Percentiles rank a stretch among this genome's conserved stretches.
phyloP scores from a whole-genome alignment of 176 grass and related monocot genomes.

The Rhipidocladum racemiflorum region DNA sequence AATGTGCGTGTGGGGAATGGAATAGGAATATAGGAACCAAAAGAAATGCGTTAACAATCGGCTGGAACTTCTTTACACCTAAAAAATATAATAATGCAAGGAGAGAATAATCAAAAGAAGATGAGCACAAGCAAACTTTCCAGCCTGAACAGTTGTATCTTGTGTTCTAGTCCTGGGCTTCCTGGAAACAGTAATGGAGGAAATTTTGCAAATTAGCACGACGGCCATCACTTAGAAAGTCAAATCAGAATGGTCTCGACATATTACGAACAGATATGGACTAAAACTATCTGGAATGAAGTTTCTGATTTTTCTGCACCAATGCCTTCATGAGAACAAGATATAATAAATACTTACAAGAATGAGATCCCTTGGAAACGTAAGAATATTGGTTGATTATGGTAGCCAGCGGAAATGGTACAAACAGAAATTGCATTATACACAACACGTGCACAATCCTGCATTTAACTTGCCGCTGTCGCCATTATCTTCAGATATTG shows the following conservation, averaged over 20 bases:
- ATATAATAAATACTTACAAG: not conserved
- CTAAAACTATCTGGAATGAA: not conserved
- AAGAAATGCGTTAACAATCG: not conserved
- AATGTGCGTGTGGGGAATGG: not conserved
- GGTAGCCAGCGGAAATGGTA: not conserved
- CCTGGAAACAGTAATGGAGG: no score
- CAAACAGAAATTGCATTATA: conserved; percentile 1
- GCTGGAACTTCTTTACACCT: not conserved
- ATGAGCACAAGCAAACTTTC: not conserved
- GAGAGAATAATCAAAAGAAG: not conserved
- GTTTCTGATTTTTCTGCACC: not conserved
- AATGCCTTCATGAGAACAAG: not conserved
- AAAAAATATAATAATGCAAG: not conserved
- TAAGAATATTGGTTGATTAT: not conserved
- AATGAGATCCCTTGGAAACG: not conserved
- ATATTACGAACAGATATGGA: not conserved
- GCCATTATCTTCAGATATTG: not conserved
- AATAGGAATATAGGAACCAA: not conserved
- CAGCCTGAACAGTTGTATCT: not conserved
- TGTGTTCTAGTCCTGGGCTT: no score
- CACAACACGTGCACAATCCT: not conserved
- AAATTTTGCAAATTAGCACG: not conserved
- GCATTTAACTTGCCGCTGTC: not conserved
- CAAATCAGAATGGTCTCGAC: not conserved
- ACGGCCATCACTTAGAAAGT: not conserved